Percentiles rank a stretch among this genome's conserved stretches.
Evolutionary conservation across 2,329 filamentous ascomycete genomes (phyloP).

Genomic region (Botrytis porri): DNA sequence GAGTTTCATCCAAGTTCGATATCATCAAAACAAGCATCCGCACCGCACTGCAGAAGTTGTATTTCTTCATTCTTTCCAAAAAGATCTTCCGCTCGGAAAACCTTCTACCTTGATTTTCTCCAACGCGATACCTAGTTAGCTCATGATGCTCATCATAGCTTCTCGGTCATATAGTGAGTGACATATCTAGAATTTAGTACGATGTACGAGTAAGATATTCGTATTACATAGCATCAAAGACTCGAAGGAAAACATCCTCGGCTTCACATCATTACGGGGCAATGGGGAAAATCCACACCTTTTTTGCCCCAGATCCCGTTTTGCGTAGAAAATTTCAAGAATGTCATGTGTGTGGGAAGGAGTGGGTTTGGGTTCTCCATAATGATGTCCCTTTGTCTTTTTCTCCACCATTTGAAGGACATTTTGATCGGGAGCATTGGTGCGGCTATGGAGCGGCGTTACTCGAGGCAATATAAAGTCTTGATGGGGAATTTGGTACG

Average conservation of each 20-base stretch:
- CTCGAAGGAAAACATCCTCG: not conserved
- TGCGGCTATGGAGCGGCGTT: not conserved
- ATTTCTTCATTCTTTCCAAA: not conserved
- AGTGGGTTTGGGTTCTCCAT: constrained; percentile 6
- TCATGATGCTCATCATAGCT: not conserved
- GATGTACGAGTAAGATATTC: too few species aligned
- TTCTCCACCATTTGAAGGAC: constrained; percentile 2
- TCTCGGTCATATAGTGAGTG: not conserved
- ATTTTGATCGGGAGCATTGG: not conserved
- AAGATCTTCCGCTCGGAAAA: not conserved
- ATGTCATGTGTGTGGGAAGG: constrained; percentile 9
- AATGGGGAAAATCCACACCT: not conserved
- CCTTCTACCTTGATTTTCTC: not conserved
- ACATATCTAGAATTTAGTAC: not conserved
- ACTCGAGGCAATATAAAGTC: not conserved
- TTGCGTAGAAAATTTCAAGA: constrained; percentile 6
- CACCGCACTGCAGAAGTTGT: not conserved
- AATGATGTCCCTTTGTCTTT: not conserved
- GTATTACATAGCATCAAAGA: not conserved
- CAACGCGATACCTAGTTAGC: not conserved
- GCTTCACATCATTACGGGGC: constrained; percentile 9
- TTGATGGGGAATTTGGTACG: not conserved
- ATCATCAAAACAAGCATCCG: not conserved
- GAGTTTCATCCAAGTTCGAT: not conserved
- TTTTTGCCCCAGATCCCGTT: constrained; percentile 8